A percentile compares a stretch with the other conserved stretches of the same genome.
These are phyloP conservation scores for Alternaria postmessia DNA, from an alignment of 2,329 filamentous ascomycete species.

Conservation along the genomic window DNA sequence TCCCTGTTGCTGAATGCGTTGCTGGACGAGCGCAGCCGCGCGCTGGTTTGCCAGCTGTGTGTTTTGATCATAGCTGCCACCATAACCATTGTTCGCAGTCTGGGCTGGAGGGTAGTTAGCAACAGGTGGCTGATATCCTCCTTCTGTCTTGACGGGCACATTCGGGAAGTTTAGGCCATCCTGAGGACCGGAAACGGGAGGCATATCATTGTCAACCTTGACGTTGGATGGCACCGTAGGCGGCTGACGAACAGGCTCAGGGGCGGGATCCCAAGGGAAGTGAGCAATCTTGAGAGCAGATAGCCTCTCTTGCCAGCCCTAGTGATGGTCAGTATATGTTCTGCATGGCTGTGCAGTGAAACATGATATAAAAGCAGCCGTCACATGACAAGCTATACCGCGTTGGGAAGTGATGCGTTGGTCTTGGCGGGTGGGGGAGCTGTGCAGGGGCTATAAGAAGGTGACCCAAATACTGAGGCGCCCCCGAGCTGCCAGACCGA, in stretches of 20 bases:
- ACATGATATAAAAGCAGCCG: conserved; percentile 17
- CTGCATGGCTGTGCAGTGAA: conserved; percentile 5
- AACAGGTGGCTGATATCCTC: conserved; percentile 41
- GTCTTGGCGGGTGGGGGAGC: conserved; percentile 48
- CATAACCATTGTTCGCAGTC: conserved; percentile 44
- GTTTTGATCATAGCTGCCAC: conserved; percentile 49
- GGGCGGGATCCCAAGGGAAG: conserved; percentile 91
- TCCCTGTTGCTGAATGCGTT: conserved; percentile 42
- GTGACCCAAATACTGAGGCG: conserved; percentile 56
- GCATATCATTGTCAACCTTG: conserved; percentile 43
- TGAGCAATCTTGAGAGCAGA: conserved; percentile 82
- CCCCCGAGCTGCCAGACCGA: conserved; percentile 49
- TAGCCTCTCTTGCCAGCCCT: conserved; percentile 96
- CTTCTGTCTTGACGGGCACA: conserved; percentile 62
- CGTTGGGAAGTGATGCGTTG: conserved; percentile 42
- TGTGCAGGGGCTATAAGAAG: conserved; percentile 57
- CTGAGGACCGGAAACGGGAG: conserved; percentile 40
- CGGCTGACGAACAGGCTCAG: conserved; percentile 60
- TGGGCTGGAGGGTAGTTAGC: conserved; percentile 38
- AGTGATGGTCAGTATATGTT: conserved; percentile 25
- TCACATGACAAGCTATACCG: conserved; percentile 50
- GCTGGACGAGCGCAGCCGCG: conserved; percentile 58
- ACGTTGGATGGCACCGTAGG: conserved; percentile 55
- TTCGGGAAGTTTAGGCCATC: conserved; percentile 44
- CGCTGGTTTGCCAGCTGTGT: conserved; percentile 63